phyloP scores from a whole-genome alignment of 306 rosid genomes.

The Mimosa bimucronata region DNA sequence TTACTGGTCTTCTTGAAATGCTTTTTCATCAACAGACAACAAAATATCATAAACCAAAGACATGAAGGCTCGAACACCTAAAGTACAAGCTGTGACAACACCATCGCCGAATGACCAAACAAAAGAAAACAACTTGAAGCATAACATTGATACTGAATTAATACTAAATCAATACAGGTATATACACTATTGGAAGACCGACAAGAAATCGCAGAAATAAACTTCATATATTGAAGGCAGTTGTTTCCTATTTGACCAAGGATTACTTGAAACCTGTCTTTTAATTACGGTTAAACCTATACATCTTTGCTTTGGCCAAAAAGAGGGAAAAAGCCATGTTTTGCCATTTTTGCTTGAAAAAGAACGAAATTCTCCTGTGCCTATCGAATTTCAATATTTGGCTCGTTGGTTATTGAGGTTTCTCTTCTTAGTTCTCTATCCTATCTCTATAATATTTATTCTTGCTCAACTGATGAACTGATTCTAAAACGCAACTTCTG shows the following conservation, averaged over 20 bases:
- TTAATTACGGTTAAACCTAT: background rate
- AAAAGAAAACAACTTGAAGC: no score
- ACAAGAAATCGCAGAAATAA: no score
- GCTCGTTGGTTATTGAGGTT: constrained; percentile 14
- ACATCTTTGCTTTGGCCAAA: background rate
- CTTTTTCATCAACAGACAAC: no score
- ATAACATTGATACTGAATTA: no score
- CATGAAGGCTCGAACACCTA: no score
- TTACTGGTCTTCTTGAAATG: no score
- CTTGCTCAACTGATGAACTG: constrained; percentile 16
- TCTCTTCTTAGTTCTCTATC: background rate
- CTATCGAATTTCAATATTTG: constrained; percentile 8
- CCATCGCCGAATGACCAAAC: no score
- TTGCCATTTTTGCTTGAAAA: background rate
- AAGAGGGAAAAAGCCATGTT: background rate
- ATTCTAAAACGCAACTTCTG: background rate
- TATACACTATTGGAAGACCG: no score
- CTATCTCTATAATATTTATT: constrained; percentile 16
- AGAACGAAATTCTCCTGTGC: constrained; percentile 2
- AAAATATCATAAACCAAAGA: no score
- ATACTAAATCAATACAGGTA: no score
- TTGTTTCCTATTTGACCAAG: background rate
- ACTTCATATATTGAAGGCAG: no score
- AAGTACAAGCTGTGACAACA: no score
- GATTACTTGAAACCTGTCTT: constrained; percentile 20